Percentiles rank a stretch among this genome's conserved stretches.
These are phyloP conservation scores for Ceratocystis papillata DNA, from an alignment of 2,329 filamentous ascomycete species.

Conservation along the genomic window DNA sequence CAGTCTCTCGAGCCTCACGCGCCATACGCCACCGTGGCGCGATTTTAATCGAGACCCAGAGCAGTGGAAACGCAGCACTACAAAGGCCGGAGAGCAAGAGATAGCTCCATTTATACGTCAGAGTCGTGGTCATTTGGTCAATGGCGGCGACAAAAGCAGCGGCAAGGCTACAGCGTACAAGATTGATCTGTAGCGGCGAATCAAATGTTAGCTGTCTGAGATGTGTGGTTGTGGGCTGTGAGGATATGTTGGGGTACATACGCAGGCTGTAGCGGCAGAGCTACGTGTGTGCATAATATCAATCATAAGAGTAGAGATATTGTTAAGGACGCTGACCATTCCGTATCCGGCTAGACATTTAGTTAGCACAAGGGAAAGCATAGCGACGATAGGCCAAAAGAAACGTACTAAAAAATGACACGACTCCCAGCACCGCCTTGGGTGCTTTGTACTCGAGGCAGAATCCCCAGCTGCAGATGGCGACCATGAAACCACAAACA, in stretches of 20 bases:
- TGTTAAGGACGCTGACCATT: slow-evolving; percentile 30
- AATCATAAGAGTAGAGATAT: slow-evolving; percentile 31
- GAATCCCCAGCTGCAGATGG: slow-evolving; percentile 29
- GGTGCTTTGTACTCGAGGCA: slow-evolving; percentile 27
- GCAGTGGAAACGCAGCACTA: slow-evolving; percentile 25
- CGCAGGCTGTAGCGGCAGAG: slow-evolving; percentile 29
- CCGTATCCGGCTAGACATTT: slow-evolving; percentile 28
- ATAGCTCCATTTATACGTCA: slow-evolving; percentile 27
- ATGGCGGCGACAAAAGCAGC: slow-evolving; percentile 29
- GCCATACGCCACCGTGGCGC: slow-evolving; percentile 26
- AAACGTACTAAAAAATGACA: slow-evolving; percentile 28
- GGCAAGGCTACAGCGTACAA: slow-evolving; percentile 29
- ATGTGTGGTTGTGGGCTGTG: not conserved
- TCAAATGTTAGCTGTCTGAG: no score
- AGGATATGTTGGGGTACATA: slow-evolving; percentile 19
- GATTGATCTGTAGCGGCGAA: slow-evolving; percentile 27
- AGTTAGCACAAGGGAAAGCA: not conserved
- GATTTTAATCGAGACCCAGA: slow-evolving; percentile 27
- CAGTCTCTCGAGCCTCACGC: slow-evolving; percentile 4
- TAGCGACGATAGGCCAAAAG: not conserved
- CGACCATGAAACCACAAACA: slow-evolving; percentile 27
- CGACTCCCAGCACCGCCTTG: slow-evolving; percentile 27
- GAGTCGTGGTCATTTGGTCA: slow-evolving; percentile 27
- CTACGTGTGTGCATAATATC: slow-evolving; percentile 29
- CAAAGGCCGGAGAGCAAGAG: slow-evolving; percentile 27